Conservation (phyloP, 2,329 filamentous ascomycete species). For the Ilyonectria robusta region DNA sequence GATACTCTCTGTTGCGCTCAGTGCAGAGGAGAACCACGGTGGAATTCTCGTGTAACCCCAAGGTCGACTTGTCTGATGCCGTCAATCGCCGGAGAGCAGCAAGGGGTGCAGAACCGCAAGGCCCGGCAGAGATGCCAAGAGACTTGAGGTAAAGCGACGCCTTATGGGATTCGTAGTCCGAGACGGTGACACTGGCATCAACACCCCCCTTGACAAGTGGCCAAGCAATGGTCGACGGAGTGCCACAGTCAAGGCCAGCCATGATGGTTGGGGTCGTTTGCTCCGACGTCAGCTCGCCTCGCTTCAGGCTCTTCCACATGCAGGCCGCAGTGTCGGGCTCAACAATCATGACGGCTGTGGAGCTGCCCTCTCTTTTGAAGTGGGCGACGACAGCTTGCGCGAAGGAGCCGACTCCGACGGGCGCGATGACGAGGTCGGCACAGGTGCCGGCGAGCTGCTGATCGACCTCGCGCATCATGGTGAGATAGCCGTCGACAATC, state of each 20-base stretch:
- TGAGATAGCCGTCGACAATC: conserved; percentile 84
- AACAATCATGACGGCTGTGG: conserved; percentile 70
- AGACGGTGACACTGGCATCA: conserved; percentile 72
- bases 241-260: conserved; percentile 81
- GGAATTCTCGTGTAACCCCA: conserved; percentile 62
- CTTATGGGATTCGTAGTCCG: conserved; percentile 73
- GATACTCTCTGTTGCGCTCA: conserved; percentile 68
- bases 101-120: conserved; percentile 73
- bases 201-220: conserved; percentile 69
- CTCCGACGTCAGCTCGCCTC: conserved; percentile 63
- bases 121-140: conserved; percentile 66
- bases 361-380: conserved; percentile 65
- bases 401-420: conserved; percentile 81
- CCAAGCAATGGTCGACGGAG: conserved; percentile 77
- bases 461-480: conserved; percentile 79
- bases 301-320: conserved; percentile 66
- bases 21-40: conserved; percentile 78
- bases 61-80: conserved; percentile 49
- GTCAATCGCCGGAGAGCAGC: conserved; percentile 69
- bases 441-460: conserved; percentile 63
- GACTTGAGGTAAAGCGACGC: conserved; percentile 68
- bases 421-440: conserved; percentile 68
- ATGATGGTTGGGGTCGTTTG: conserved; percentile 76
- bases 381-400: conserved; percentile 78
- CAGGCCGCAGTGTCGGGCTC: conserved; percentile 78